These are phyloP conservation scores for Echinochloa phyllopogon DNA, from an alignment of 176 grass and related monocot genomes.

Conservation along the genomic window DNA sequence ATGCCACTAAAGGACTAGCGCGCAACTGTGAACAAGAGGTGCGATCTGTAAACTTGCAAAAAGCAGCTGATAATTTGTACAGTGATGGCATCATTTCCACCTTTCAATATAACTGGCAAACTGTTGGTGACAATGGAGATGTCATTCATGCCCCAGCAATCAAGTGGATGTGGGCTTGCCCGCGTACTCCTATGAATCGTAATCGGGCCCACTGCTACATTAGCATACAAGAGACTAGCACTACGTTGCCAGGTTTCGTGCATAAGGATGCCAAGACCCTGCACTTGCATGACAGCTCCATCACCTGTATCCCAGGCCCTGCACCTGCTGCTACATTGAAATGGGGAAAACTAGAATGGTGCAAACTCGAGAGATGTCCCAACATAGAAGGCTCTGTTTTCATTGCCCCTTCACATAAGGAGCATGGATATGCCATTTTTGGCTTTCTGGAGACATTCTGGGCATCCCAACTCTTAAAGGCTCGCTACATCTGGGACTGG, in stretches of 20 bases:
- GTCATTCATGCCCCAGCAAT: background rate
- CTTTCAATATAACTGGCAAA: background rate
- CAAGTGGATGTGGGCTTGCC: background rate
- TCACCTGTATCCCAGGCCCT: slow-evolving; percentile 21
- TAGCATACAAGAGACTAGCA: background rate
- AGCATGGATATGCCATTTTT: accelerated
- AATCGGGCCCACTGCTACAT: background rate
- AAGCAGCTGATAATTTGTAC: background rate
- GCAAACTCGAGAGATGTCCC: slow-evolving; percentile 28
- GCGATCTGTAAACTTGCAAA: background rate
- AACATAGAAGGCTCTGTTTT: background rate
- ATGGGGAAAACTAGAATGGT: accelerated
- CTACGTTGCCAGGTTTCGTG: background rate
- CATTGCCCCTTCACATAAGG: accelerated
- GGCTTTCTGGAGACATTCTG: accelerated
- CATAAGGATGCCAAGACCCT: accelerated
- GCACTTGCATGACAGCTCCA: slow-evolving; percentile 1
- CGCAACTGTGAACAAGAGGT: background rate
- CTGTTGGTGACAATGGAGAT: background rate
- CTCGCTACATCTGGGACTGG: background rate
- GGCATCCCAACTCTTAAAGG: slow-evolving; percentile 7
- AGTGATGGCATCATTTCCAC: background rate
- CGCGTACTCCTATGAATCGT: background rate
- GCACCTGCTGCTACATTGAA: accelerated
- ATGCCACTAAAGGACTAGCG: background rate